A percentile compares a stretch with the other conserved stretches of the same genome.
phyloP scores from a whole-genome alignment of 768 basidiomycete genomes.

The Phanerodontia chrysosporium region DNA sequence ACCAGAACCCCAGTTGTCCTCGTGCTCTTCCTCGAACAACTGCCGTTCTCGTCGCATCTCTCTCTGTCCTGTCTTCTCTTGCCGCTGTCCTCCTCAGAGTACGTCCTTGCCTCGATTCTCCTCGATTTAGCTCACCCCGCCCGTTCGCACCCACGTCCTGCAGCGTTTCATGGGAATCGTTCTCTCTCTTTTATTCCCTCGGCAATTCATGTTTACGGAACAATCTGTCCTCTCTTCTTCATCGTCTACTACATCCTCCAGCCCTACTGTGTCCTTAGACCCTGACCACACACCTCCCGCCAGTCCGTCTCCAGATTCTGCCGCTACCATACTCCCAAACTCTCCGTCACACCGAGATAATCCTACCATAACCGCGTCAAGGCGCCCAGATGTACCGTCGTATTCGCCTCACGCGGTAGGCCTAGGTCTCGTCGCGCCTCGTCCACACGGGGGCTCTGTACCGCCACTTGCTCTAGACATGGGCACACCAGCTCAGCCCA shows the following conservation, averaged over 20 bases:
- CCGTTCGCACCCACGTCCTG: slow-evolving; percentile 2
- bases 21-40: slow-evolving; percentile 15
- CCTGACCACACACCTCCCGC: slow-evolving; percentile 7
- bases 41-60: slow-evolving; percentile 15
- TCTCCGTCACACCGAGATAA: neutral
- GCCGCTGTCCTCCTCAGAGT: slow-evolving; percentile 5
- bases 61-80: slow-evolving; percentile 13
- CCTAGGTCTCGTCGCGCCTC: slow-evolving; percentile 22
- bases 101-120: neutral
- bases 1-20: slow-evolving; percentile 12
- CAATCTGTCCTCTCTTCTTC: slow-evolving; percentile 16
- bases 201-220: slow-evolving; percentile 25
- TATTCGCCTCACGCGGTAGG: slow-evolving; percentile 23
- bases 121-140: neutral
- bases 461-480: slow-evolving; percentile 16
- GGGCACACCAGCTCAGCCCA: slow-evolving; percentile 12
- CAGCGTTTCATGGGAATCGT: slow-evolving; percentile 27
- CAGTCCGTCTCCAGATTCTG: slow-evolving; percentile 8
- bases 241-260: slow-evolving; percentile 20
- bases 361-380: neutral
- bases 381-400: slow-evolving; percentile 11
- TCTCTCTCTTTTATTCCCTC: slow-evolving; percentile 26
- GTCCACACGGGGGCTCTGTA: slow-evolving; percentile 20
- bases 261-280: slow-evolving; percentile 11
- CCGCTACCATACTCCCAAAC: neutral